Conservation (phyloP, 441 rosid species). For the Euphorbia celastroides region DNA sequence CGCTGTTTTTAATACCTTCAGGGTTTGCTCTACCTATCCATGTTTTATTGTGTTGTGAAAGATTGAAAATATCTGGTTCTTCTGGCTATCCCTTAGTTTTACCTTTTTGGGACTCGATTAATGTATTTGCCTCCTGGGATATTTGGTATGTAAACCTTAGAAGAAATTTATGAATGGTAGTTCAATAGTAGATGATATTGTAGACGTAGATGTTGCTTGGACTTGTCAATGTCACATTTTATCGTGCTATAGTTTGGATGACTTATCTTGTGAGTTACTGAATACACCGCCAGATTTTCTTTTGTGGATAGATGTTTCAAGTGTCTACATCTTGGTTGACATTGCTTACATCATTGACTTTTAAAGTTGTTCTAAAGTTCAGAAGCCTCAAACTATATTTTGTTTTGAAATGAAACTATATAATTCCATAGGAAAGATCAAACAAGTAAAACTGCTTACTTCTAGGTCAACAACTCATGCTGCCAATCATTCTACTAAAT, state of each 20-base stretch:
- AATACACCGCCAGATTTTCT: not conserved
- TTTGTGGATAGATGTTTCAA: not conserved
- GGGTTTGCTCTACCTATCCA: not conserved
- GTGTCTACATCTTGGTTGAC: not conserved
- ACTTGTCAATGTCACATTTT: not conserved
- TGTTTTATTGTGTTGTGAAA: not conserved
- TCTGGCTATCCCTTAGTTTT: not conserved
- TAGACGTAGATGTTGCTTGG: not conserved
- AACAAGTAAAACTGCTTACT: not conserved
- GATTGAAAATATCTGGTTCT: not conserved
- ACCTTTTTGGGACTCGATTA: not conserved
- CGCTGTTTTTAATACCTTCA: not conserved
- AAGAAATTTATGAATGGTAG: not conserved
- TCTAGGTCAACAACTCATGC: not conserved
- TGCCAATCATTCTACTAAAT: not conserved
- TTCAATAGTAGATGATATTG: not conserved
- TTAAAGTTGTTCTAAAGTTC: too few relatives aligned
- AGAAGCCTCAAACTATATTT: not conserved
- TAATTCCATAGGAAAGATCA: not conserved
- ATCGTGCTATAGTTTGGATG: not conserved
- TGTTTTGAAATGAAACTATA: not conserved
- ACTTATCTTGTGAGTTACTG: not conserved
- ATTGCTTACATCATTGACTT: not conserved
- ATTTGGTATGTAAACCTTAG: not conserved
- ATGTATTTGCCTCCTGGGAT: not conserved